Base-by-base conservation (phyloP, 306 rosid species). In the Sphenostylis stenocarpa region DNA sequence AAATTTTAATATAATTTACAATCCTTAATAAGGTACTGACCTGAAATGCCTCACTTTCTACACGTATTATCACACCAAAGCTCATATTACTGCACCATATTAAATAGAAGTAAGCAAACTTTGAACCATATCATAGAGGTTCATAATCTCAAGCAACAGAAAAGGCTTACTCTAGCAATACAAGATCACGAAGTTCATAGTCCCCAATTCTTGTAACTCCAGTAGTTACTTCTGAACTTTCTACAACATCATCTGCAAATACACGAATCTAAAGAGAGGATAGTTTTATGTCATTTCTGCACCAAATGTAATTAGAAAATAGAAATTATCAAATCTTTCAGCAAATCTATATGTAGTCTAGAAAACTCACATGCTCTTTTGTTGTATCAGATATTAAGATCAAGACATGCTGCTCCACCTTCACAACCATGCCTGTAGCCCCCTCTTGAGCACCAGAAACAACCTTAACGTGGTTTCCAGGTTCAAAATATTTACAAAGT, bases 401-500 rank as follows among this genome's bases (percentile, higher is more conserved):
- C 79, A 96, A 91, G 47, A 93, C 98, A 60, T 96, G 99, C 76
- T 96, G 96, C 34, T 93, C 98, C 52, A 96, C 98, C 90, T 93
- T 96, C 45, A 96, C 96, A 84, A 96, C 98, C 99, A 96, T 96
- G 81, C 99, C 99, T 69, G 98, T 96, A 55, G 97, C 93, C 61
- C 99, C 99, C 84, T 93, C 98, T 77, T 96, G 98, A 55, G 96
- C 77, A 53, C 99, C 99, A 61, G 98, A 72, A 56, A 96, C 94
- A 82, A 96, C 98, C 77, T 96, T 96, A 76, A 96, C 99, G 76
- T 96, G 99, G 82, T 96, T 91, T 78, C 99, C 99, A 47, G 96
- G 96, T 68, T 96, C 94, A 81, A 96, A 96, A 80, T 96, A 93
- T 84, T 96, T 96, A 87, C 97, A 91, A 62, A 96, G 97, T 62